Evolutionary conservation across 768 basidiomycete species (phyloP), one percentile per base, ranked within the genome.

Genomic region (Phylloporus sp.): DNA sequence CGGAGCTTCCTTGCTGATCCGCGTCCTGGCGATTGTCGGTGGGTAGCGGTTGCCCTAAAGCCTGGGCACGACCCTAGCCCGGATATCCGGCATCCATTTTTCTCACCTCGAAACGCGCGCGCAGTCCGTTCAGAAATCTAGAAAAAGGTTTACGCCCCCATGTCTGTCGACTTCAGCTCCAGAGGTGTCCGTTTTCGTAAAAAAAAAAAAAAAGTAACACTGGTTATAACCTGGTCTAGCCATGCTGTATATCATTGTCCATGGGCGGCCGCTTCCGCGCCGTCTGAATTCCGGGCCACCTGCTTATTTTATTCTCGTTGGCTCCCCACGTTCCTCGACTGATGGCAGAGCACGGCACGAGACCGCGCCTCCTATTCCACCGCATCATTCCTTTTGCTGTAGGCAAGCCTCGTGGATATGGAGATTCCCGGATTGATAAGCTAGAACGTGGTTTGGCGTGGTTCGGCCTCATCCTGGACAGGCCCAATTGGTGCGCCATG

Each of bases 1-100:
- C 28, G n/a, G 32, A 9, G 40, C 56, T 59, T 62, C 60, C 41
- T 45, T 48, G 52, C 49, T 58, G 61, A 63, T 63, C 60, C 53
- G 58, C 29, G 36, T 51, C 43, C 58, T 48, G 53, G 59, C 61
- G 60, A 62, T 61, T 61, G 48, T 63, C 61, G 51, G 48, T 36
- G 32, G n/a, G 49, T 46, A 40, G 28, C 51, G 21, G 22, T 28
- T 47, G 10, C 59, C 59, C 59, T 62, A 46, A 36, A 41, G 47
- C 59, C 59, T 62, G 57, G 60, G 60, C 24, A 34, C 10, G 34
- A 54, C 48, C 55, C 54, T 57, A 29, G 15, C 43, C 41, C 29
- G 17, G n/a, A n/a, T n/a, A n/a, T 38, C 46, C 39, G 36, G 13
- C 21, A n/a, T 45, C 43, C 17, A 34, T 20, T 18, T 37, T 33